These are phyloP conservation scores for Malassezia sp. DNA, from an alignment of 1,284 basidiomycete species.

Conservation along the genomic window DNA sequence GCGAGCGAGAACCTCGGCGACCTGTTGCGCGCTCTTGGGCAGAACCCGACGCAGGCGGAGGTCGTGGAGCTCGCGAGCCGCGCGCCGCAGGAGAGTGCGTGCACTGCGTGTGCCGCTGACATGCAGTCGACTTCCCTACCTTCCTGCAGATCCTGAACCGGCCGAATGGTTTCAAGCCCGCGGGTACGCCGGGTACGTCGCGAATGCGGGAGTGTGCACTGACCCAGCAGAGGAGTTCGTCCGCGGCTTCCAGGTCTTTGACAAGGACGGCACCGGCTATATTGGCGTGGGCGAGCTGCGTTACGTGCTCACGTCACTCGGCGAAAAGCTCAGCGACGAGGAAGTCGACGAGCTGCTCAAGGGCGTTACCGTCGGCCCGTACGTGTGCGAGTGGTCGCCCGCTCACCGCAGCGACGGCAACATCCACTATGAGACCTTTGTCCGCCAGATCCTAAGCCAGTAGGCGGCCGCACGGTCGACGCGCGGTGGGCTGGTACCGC, in stretches of 20 bases:
- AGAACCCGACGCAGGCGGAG: constrained; percentile 96
- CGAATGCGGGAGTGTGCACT: not conserved
- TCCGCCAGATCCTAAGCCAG: constrained; percentile 65
- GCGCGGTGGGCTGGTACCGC: too few relatives aligned
- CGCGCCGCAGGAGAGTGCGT: constrained; percentile 59
- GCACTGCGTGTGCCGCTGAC: constrained; percentile 1
- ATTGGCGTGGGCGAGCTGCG: constrained; percentile 83
- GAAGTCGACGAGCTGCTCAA: constrained; percentile 97
- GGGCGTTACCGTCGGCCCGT: constrained; percentile 77
- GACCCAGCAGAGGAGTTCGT: constrained; percentile 77
- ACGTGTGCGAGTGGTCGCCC: constrained; percentile 45
- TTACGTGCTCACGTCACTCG: constrained; percentile 88
- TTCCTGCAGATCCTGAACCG: constrained; percentile 85
- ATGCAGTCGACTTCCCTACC: constrained; percentile 51
- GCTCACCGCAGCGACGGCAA: constrained; percentile 66
- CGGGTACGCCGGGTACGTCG: constrained; percentile 24
- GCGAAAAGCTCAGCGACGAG: constrained; percentile 93
- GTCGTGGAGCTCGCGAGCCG: constrained; percentile 66
- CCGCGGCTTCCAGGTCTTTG: constrained; percentile 97
- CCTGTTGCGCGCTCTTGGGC: constrained; percentile 81
- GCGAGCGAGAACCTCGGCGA: constrained; percentile 84
- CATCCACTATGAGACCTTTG: constrained; percentile 92
- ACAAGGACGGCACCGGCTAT: constrained; percentile 93
- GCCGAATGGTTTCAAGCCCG: constrained; percentile 91
- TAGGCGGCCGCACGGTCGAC: too few relatives aligned